Conservation (phyloP, 192 early-diverging fungal genomes). For the Gamsiella multidivaricata region DNA sequence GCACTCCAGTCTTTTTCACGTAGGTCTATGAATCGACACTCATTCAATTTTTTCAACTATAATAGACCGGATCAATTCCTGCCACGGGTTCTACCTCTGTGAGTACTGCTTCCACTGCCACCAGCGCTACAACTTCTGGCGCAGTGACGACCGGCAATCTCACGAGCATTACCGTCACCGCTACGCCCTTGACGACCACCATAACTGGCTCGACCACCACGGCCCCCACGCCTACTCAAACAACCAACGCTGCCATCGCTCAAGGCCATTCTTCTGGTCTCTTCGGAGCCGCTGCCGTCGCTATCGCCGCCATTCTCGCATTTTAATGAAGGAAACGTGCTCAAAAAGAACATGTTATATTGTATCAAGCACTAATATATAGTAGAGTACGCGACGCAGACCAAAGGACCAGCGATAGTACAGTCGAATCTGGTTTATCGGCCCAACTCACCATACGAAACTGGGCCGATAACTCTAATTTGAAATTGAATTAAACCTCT, state of each 20-base stretch:
- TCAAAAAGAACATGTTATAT: no score
- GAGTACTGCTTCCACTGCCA: not conserved
- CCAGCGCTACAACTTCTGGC: not conserved
- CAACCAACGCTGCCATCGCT: conserved; percentile 4
- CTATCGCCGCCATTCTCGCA: conserved; percentile 1
- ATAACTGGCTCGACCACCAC: not conserved
- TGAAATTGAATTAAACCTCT: no score
- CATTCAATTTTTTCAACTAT: no score
- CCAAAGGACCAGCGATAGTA: no score
- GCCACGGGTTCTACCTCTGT: conserved; percentile 9
- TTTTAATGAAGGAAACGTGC: no score
- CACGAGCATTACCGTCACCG: not conserved
- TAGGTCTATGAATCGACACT: not conserved
- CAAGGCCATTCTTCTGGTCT: conserved; percentile 1
- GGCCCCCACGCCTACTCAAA: not conserved
- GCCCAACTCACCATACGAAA: no score
- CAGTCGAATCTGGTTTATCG: no score
- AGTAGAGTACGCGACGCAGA: no score
- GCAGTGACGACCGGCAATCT: not conserved
- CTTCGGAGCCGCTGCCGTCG: conserved; percentile 3
- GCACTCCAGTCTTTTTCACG: not conserved
- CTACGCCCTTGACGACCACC: not conserved
- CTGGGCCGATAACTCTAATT: no score
- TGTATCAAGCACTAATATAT: no score
- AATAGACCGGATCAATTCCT: not conserved